Evolutionary conservation across 305 asterid genomes (phyloP).

Genomic region (Fraxinus platypoda): DNA sequence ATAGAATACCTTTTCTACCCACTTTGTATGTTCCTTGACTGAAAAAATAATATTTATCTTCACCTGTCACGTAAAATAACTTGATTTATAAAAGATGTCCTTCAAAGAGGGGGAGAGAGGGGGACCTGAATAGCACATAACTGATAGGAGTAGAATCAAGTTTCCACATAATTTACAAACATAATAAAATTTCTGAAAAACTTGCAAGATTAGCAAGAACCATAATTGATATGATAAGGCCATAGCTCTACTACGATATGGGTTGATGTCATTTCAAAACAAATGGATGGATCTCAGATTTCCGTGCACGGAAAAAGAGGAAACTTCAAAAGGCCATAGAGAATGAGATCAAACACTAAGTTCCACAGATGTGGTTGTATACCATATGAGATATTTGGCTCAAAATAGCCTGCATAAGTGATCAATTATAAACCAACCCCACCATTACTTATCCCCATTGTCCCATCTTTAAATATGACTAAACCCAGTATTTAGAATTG

Average conservation of each 20-base stretch:
- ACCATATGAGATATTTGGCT: neutral
- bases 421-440: neutral
- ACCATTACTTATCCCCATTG: neutral
- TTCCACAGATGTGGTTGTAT: neutral
- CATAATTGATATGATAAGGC: neutral
- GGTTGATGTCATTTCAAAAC: neutral
- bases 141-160: neutral
- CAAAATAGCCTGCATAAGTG: neutral
- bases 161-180: neutral
- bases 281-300: neutral
- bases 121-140: conserved; percentile 5
- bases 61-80: conserved; percentile 52
- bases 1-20: conserved; percentile 76
- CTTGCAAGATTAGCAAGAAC: neutral
- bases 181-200: neutral
- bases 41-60: conserved; percentile 73
- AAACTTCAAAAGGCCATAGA: neutral
- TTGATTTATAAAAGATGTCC: conserved; percentile 20
- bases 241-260: neutral
- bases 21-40: conserved; percentile 81
- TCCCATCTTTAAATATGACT: neutral
- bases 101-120: neutral
- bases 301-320: neutral
- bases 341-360: neutral
- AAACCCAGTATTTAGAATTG: neutral